Evolutionary conservation across 148 eudicot genomes (phyloP).

Genomic region (Rhododendron griersonianum): DNA sequence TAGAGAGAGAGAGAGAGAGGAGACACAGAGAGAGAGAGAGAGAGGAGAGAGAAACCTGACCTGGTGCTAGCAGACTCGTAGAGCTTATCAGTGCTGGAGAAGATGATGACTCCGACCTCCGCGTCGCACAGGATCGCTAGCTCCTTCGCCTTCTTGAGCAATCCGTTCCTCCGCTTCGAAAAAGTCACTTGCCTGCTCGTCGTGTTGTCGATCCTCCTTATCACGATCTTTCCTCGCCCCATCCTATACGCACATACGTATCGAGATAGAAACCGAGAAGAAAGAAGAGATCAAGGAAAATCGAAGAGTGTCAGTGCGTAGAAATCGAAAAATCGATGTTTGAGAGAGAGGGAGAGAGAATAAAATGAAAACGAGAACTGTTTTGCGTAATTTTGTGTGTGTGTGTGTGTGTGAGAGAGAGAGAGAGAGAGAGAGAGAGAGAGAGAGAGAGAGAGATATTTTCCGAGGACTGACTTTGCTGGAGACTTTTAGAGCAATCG

Average conservation of each 20-base stretch:
- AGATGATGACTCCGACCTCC: slow-evolving; percentile 55
- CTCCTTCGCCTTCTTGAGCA: slow-evolving; percentile 60
- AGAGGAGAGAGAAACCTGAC: slow-evolving; percentile 14
- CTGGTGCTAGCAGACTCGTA: slow-evolving; percentile 53
- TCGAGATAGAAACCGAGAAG: background rate
- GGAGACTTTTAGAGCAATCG: slow-evolving; percentile 8
- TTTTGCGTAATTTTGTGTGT: background rate
- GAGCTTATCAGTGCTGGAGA: slow-evolving; percentile 55
- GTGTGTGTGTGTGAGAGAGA: background rate
- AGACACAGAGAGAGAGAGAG: background rate
- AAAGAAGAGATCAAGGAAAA: background rate
- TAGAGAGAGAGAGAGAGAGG: background rate
- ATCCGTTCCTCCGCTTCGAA: slow-evolving; percentile 52
- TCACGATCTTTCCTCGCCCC: slow-evolving; percentile 67
- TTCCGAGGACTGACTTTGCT: background rate
- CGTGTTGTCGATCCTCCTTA: slow-evolving; percentile 58
- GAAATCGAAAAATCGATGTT: background rate
- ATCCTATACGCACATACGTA: slow-evolving; percentile 11
- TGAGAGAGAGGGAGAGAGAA: background rate
- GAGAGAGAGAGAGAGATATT: background rate
- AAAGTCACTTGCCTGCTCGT: slow-evolving; percentile 65
- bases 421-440: background rate
- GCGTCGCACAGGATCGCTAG: slow-evolving; percentile 64
- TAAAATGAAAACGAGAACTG: background rate
- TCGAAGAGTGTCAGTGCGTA: background rate